Evolutionary conservation across 495 filamentous ascomycete species (phyloP).

Genomic region (Peziza echinospora): DNA sequence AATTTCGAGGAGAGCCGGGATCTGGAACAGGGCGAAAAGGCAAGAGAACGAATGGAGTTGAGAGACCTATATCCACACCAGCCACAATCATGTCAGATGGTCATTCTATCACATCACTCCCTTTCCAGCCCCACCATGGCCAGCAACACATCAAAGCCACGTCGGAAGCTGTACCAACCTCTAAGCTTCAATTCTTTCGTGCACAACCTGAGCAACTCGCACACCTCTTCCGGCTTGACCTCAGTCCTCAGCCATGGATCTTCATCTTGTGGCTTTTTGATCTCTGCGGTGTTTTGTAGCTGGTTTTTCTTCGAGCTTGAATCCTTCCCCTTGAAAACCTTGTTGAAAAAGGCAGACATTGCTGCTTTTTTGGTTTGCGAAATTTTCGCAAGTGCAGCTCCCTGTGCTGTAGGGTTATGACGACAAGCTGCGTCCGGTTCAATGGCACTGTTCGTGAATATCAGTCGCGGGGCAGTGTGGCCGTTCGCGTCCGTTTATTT

Average conservation of each 20-base stretch:
- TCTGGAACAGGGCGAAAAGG: constrained; percentile 87
- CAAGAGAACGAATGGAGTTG: constrained; percentile 74
- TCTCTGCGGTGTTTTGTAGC: constrained; percentile 17
- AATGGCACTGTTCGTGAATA: too few relatives aligned
- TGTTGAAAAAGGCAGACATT: constrained; percentile 20
- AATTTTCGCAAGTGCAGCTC: not conserved
- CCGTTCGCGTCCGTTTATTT: too few relatives aligned
- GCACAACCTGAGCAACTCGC: constrained; percentile 63
- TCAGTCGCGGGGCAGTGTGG: too few relatives aligned
- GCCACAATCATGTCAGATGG: constrained; percentile 5
- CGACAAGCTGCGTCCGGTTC: not conserved
- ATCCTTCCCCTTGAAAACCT: constrained; percentile 15
- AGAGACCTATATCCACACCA: constrained; percentile 10
- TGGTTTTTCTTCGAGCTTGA: constrained; percentile 6
- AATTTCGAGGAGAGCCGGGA: constrained; percentile 70
- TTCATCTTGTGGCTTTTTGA: constrained; percentile 55
- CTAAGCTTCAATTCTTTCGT: constrained; percentile 79
- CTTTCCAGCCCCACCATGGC: too few relatives aligned
- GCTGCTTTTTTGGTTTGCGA: not conserved
- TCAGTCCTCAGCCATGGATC: constrained; percentile 76
- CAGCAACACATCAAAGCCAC: too few relatives aligned
- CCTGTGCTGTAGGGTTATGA: not conserved
- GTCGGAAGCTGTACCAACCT: constrained; percentile 37
- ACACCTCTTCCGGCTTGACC: constrained; percentile 75
- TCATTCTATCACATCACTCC: not conserved